Evolutionary conservation across 2,329 filamentous ascomycete species (phyloP).

Genomic region (Juglanconis oblonga): DNA sequence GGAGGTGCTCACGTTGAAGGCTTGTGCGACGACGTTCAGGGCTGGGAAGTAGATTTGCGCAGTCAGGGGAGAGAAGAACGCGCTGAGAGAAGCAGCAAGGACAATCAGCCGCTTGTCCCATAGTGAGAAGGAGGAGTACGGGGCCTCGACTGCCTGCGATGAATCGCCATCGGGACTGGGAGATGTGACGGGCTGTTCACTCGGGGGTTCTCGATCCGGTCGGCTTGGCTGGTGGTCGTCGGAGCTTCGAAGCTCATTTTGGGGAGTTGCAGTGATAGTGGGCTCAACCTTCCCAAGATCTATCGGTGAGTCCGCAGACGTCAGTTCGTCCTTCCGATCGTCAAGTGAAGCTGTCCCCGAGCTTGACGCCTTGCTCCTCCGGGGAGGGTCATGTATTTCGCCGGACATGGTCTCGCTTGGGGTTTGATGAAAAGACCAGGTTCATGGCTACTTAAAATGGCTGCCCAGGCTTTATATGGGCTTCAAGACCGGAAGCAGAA

Average conservation of each 20-base stretch:
- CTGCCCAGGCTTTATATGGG: neutral
- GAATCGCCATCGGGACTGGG: constrained; percentile 5
- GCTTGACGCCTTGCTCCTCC: neutral
- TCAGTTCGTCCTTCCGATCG: neutral
- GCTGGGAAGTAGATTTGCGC: constrained; percentile 55
- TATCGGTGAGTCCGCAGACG: neutral
- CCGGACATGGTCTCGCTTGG: neutral
- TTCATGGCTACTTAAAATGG: neutral
- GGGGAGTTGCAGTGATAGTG: neutral
- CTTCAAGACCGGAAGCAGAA: too few relatives aligned
- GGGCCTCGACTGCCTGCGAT: constrained; percentile 15
- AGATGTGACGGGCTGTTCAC: constrained; percentile 16
- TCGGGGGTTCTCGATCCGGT: constrained; percentile 18
- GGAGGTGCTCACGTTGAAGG: constrained; percentile 40
- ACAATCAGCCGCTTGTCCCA: constrained; percentile 41
- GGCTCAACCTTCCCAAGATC: too few relatives aligned
- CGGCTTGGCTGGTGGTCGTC: neutral
- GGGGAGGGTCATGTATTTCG: neutral
- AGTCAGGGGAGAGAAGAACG: constrained; percentile 45
- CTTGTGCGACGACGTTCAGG: constrained; percentile 43
- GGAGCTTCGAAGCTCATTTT: neutral
- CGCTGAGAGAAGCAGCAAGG: constrained; percentile 34
- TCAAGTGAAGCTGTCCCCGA: neutral
- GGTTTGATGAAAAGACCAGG: neutral
- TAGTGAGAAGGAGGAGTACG: constrained; percentile 37